Percentiles rank a stretch among this genome's conserved stretches.
phyloP scores from a whole-genome alignment of 2,329 filamentous ascomycete species.

The Cercospora zeae-maydis region DNA sequence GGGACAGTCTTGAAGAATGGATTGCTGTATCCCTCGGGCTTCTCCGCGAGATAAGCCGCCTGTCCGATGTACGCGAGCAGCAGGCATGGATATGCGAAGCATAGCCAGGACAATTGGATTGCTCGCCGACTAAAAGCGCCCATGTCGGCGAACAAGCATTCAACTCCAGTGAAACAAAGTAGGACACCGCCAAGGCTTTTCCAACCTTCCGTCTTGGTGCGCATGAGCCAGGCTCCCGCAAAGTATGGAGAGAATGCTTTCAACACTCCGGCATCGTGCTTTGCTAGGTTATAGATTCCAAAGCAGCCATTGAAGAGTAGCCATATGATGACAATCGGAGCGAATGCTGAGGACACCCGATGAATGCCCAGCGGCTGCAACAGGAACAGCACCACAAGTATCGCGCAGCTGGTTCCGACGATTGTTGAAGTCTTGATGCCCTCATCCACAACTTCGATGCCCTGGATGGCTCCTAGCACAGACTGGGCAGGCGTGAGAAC shows the following conservation, averaged over 20 bases:
- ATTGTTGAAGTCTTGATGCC: constrained; percentile 56
- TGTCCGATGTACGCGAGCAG: constrained; percentile 67
- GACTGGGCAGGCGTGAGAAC: constrained; percentile 67
- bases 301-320: constrained; percentile 60
- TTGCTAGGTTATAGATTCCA: constrained; percentile 57
- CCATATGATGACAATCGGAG: constrained; percentile 64
- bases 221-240: constrained; percentile 58
- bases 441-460: constrained; percentile 53
- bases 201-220: constrained; percentile 60
- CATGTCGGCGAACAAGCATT: constrained; percentile 72
- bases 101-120: constrained; percentile 69
- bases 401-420: constrained; percentile 61
- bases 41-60: constrained; percentile 63
- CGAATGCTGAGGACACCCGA: constrained; percentile 59
- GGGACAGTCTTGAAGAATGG: constrained; percentile 71
- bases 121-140: constrained; percentile 63
- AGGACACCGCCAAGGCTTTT: constrained; percentile 62
- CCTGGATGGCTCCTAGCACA: constrained; percentile 64
- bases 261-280: constrained; percentile 48
- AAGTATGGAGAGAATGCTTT: constrained; percentile 54
- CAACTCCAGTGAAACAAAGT: constrained; percentile 70
- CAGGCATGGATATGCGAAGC: constrained; percentile 64
- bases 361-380: constrained; percentile 38
- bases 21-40: constrained; percentile 61
- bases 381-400: constrained; percentile 48